Evolutionary conservation across 176 grass and related monocot species (phyloP).

Genomic region (Hyparrhenia diplandra): DNA sequence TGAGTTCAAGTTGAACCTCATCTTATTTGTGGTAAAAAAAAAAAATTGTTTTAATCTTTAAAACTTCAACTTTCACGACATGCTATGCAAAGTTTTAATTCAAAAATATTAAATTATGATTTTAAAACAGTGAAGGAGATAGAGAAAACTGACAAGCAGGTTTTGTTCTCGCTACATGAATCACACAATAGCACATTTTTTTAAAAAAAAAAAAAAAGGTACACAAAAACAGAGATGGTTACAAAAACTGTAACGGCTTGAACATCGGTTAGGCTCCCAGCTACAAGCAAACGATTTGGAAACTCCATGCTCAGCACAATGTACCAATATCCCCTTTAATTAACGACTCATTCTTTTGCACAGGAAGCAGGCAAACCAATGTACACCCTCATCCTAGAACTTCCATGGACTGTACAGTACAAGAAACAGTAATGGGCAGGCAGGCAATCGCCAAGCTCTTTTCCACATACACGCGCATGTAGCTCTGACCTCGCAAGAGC

Average conservation of each 20-base stretch:
- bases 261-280: not conserved
- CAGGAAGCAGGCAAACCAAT: not conserved
- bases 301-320: not conserved
- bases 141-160: no score
- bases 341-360: not conserved
- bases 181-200: no score
- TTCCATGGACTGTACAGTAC: not conserved
- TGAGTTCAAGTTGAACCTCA: no score
- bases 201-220: no score
- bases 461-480: not conserved
- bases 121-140: no score
- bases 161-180: no score
- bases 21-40: no score
- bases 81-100: no score
- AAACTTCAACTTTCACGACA: no score
- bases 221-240: not conserved
- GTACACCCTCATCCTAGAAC: not conserved
- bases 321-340: not conserved
- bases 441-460: not conserved
- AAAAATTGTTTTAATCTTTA: no score
- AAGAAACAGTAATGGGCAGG: not conserved
- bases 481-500: not conserved
- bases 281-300: not conserved
- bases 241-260: no score
- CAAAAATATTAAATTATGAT: no score